Percentiles rank a stretch among this genome's conserved stretches.
Evolutionary conservation across 2,329 filamentous ascomycete genomes (phyloP).

Genomic region (Penicillium olsonii): DNA sequence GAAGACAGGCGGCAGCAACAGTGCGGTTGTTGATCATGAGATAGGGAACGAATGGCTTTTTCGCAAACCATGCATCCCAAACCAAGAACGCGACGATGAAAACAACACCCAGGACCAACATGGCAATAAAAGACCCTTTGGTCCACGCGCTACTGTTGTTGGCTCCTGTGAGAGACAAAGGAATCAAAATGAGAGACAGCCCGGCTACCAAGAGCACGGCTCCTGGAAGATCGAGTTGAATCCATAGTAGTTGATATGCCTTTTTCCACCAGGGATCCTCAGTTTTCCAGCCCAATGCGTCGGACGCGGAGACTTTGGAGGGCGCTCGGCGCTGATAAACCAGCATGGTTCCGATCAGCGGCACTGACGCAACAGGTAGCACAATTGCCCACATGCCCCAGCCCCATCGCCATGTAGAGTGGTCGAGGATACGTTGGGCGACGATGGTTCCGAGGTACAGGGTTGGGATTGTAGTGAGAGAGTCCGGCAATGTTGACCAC

Average conservation of each 20-base stretch:
- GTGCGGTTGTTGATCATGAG: constrained; percentile 42
- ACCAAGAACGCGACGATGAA: constrained; percentile 30
- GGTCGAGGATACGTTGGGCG: constrained; percentile 36
- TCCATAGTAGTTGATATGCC: constrained; percentile 18
- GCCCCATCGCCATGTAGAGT: constrained; percentile 47
- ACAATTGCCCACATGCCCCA: constrained; percentile 47
- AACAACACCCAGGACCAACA: constrained; percentile 36
- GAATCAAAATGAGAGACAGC: constrained; percentile 38
- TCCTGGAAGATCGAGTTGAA: constrained; percentile 38
- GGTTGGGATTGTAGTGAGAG: constrained; percentile 49
- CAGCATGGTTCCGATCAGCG: constrained; percentile 36
- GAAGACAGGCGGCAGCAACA: constrained; percentile 41
- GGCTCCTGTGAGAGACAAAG: constrained; percentile 41
- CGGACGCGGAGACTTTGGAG: background rate
- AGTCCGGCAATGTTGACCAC: constrained; percentile 60
- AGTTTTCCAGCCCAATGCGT: constrained; percentile 1
- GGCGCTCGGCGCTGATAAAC: constrained; percentile 32
- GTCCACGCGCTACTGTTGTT: constrained; percentile 29
- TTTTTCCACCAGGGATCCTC: constrained; percentile 21
- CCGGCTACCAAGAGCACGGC: constrained; percentile 35
- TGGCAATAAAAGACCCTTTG: constrained; percentile 39
- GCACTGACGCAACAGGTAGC: constrained; percentile 35
- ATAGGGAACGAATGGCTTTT: constrained; percentile 43
- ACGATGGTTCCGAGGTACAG: constrained; percentile 59
- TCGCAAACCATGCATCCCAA: constrained; percentile 43